Percentiles rank a stretch among this genome's conserved stretches.
Conservation (phyloP, 2,329 filamentous ascomycete species). For the Onygenales sp. region DNA sequence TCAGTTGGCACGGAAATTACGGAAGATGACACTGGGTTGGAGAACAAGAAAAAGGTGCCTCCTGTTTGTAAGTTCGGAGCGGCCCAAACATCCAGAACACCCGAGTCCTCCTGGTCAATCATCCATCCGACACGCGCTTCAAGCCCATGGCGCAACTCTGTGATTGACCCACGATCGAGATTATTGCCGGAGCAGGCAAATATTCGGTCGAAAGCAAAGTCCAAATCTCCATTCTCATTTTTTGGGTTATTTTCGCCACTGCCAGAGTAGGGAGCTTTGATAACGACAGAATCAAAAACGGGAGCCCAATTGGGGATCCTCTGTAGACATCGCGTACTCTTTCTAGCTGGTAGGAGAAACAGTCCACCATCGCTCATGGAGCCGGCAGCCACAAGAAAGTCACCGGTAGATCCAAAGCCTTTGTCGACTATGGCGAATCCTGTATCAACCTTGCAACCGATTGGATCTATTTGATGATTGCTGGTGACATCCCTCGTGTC, state of each 20-base stretch:
- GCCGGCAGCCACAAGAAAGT: constrained; percentile 72
- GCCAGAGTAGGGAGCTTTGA: constrained; percentile 17
- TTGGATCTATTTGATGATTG: constrained; percentile 53
- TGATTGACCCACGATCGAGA: constrained; percentile 48
- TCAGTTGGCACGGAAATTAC: constrained; percentile 29
- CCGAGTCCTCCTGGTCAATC: constrained; percentile 31
- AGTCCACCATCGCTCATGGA: constrained; percentile 68
- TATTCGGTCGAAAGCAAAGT: constrained; percentile 43
- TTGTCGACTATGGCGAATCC: constrained; percentile 61
- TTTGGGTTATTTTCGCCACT: constrained; percentile 5
- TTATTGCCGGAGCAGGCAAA: constrained; percentile 61
- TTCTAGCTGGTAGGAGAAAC: constrained; percentile 57
- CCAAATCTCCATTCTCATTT: constrained; percentile 8
- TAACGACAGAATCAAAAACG: constrained; percentile 37
- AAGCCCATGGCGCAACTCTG: constrained; percentile 60
- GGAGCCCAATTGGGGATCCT: constrained; percentile 55
- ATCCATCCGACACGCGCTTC: constrained; percentile 54
- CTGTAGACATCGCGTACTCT: constrained; percentile 46
- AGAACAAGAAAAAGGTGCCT: constrained; percentile 31
- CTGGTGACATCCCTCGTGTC: constrained; percentile 32
- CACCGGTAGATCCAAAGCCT: constrained; percentile 56
- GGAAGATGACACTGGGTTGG: constrained; percentile 32
- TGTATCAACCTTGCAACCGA: constrained; percentile 65
- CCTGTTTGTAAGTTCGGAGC: constrained; percentile 25
- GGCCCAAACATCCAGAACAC: constrained; percentile 35